Base-by-base conservation (phyloP, 352 stramenopile genomes). In the Hyaloperonospora arabidopsidis region DNA sequence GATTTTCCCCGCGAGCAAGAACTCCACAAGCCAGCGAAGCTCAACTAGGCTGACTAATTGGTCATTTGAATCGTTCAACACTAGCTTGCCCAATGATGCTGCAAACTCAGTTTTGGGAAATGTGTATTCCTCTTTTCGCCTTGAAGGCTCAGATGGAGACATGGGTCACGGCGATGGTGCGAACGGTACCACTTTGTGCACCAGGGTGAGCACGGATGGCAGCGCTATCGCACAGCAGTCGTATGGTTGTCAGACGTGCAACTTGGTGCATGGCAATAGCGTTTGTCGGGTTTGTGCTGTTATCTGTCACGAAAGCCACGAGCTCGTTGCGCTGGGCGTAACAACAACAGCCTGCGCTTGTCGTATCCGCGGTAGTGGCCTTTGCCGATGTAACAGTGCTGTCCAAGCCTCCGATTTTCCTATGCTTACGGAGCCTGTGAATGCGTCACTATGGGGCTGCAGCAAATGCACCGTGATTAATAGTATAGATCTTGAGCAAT, bases 401-500 rank as follows among this genome's bases (percentile, higher is more conserved):
- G 58, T 92, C 0, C 32, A 57, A 52, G 57, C 54, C 2, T 61
- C 59, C 15, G 70, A 86, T 8, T 72, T 70, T 18, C 66, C 72
- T 13, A 54, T 52, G 25, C 54, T 87, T 6, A 64, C 48, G 19
- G 59, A 66, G 2, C 43, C 72, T 12, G 70, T 85, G 13, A 65
- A 59, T n/a, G 68, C 67, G 13, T 46, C 62, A 14, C 59, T 85
- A 15, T 95, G 85, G 85, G 79, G 76, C 40, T 95, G 85, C 52
- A 81, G 62, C 47, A 79, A 87, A 40, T 95, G 84, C 60, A 95
- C 84, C 0, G 79, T 95, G 29, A 72, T 93, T 17, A 95, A 95
- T 51, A 61, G 65, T 5, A 49, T 74, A 8, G 60, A 74, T n/a
- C 45, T 71, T 1, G 71, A 64, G 11, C 63, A 71, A 44, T 95